Conservation (phyloP, 2,329 filamentous ascomycete species). For the Phialophora verrucosa region DNA sequence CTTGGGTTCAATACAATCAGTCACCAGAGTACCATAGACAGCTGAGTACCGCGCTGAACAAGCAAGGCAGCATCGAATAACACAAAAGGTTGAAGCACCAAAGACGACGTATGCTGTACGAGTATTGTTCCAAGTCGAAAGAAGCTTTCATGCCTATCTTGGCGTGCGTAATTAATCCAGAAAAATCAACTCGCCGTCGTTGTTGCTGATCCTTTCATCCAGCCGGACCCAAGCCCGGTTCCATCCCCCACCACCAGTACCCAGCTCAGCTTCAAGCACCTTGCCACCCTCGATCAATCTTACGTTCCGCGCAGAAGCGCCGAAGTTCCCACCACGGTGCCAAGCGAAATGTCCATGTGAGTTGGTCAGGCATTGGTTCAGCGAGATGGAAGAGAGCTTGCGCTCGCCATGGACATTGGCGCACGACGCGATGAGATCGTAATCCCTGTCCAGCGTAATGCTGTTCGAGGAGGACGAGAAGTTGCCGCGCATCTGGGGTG, state of each 20-base stretch:
- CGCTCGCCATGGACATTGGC: conserved; percentile 43
- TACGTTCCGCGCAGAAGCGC: conserved; percentile 42
- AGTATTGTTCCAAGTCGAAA: neutral
- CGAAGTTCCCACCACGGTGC: conserved; percentile 48
- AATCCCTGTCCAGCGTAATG: conserved; percentile 45
- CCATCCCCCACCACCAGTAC: conserved; percentile 35
- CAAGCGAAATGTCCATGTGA: conserved; percentile 46
- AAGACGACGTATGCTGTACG: neutral
- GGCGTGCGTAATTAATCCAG: conserved; percentile 22
- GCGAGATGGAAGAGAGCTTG: conserved; percentile 43
- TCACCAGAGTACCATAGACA: neutral
- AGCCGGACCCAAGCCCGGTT: conserved; percentile 42
- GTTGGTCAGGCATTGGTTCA: conserved; percentile 49
- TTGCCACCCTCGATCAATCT: conserved; percentile 32
- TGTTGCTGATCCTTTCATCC: conserved; percentile 50
- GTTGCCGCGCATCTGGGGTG: conserved; percentile 43
- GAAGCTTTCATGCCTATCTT: conserved; percentile 2
- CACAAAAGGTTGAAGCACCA: neutral
- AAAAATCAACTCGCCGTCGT: conserved; percentile 45
- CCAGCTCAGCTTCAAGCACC: conserved; percentile 37
- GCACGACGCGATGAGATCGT: conserved; percentile 48
- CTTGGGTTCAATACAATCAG: neutral
- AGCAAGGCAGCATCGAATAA: neutral
- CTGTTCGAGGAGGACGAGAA: conserved; percentile 45
- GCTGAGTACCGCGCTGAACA: neutral